phyloP scores from a whole-genome alignment of 495 filamentous ascomycete genomes.

The Neurospora sp. region DNA sequence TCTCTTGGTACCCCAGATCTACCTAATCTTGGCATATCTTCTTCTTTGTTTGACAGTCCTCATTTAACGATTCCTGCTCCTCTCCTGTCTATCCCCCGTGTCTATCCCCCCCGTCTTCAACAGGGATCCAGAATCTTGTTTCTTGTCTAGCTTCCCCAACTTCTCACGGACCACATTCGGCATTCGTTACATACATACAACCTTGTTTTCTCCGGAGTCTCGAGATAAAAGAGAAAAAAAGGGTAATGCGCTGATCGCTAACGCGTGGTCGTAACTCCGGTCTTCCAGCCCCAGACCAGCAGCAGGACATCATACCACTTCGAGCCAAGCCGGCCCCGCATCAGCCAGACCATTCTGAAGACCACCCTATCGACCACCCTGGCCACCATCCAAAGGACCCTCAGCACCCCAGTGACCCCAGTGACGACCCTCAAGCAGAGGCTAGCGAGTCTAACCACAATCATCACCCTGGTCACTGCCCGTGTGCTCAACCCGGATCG shows the following conservation, averaged over 20 bases:
- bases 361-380: background rate
- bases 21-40: background rate
- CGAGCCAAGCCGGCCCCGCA: background rate
- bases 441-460: background rate
- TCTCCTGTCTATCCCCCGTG: background rate
- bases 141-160: background rate
- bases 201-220: background rate
- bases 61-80: background rate
- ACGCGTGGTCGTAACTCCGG: background rate
- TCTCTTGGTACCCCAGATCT: background rate
- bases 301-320: background rate
- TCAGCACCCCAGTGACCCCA: background rate
- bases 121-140: background rate
- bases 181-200: background rate
- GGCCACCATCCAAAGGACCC: background rate
- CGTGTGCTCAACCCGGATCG: slow-evolving; percentile 11
- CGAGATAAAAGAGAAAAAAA: background rate
- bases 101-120: background rate
- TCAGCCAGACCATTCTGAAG: background rate
- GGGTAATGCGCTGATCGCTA: background rate
- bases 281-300: background rate
- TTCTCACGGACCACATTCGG: background rate
- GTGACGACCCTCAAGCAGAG: background rate
- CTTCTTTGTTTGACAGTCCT: background rate
- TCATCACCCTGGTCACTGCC: slow-evolving; percentile 12